Base-by-base conservation (phyloP, 2,329 filamentous ascomycete species). In the Exophiala lecanii-corni region DNA sequence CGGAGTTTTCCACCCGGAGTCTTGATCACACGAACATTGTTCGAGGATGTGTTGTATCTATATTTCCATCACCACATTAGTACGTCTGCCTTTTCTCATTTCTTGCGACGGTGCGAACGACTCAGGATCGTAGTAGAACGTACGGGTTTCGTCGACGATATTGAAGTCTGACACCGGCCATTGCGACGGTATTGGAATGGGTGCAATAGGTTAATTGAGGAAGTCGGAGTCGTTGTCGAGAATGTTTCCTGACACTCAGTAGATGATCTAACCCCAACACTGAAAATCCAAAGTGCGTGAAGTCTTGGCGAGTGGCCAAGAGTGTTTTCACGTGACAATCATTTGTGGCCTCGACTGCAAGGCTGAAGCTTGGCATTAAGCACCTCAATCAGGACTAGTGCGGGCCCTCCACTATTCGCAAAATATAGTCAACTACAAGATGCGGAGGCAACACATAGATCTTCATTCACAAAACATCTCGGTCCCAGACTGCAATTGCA, bases 11-110 rank as follows among this genome's bases (percentile, higher is more conserved):
- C 92, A 72, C 92, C 94, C 60, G 94, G 92, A 60, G 92, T 98
- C 82, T 92, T 92, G 74, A 95, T 72, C 66, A 94, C 79, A 69
- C 92, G 86, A 71, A 92, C 91, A 75, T 89, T 88, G 86, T 98
- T 96, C 72, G 87, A 94, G 70, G 78, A 78, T 71, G 91, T 97
- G 84, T 97, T 97, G 86, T 97, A 98, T 69, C 87, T 92, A 66
- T 59, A 54, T 47, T 28, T 2, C 28, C 13, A 5, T 18, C 20
- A 40, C 43, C 36, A 41, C 39, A 36, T 25, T 39, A 15, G 17
- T 13, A 21, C 7, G 9, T 32, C 12, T 26, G 10, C 19, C 23
- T 5, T 19, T 25, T 36, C 25, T 21, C 6, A 20, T 26, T 15
- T 32, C 40, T 16, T 33, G 23, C 19, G 4, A 9, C 12, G 21